Evolutionary conservation across 2,329 filamentous ascomycete genomes (phyloP).

Genomic region (Verruconis gallopava): DNA sequence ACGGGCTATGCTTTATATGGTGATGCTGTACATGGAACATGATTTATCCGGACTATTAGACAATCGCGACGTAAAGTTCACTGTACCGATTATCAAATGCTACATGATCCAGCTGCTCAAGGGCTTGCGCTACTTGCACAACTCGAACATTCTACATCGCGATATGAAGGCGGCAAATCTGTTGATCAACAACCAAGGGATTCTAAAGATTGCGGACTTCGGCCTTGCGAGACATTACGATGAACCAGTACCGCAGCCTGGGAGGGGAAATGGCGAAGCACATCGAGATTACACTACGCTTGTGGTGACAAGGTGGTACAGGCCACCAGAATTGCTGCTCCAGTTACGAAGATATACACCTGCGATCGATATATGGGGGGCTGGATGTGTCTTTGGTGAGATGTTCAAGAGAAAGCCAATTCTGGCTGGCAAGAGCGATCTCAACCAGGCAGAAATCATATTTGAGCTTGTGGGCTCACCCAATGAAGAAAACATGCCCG

Average conservation of each 20-base stretch:
- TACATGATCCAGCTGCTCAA: conserved; percentile 91
- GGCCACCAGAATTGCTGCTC: conserved; percentile 82
- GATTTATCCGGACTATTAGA: conserved; percentile 94
- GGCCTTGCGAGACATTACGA: conserved; percentile 90
- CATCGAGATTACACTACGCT: conserved; percentile 88
- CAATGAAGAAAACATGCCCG: conserved; percentile 83
- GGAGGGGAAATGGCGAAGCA: conserved; percentile 71
- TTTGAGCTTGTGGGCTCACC: conserved; percentile 87
- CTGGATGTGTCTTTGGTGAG: conserved; percentile 96
- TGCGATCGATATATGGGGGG: conserved; percentile 96
- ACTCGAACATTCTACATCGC: conserved; percentile 72
- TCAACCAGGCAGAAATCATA: conserved; percentile 83
- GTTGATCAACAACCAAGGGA: conserved; percentile 85
- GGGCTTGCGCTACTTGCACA: conserved; percentile 80
- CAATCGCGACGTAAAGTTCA: conserved; percentile 80
- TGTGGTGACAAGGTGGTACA: conserved; percentile 94
- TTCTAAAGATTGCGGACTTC: conserved; percentile 95
- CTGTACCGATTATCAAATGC: conserved; percentile 88
- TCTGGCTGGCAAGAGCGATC: conserved; percentile 75
- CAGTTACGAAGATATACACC: conserved; percentile 88
- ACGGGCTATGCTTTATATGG: conserved; percentile 91
- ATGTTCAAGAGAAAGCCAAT: conserved; percentile 95
- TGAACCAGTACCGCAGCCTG: conserved; percentile 62
- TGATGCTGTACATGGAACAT: conserved; percentile 97
- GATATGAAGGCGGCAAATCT: conserved; percentile 99